phyloP scores from a whole-genome alignment of 768 basidiomycete genomes.

The Asterophora parasitica region DNA sequence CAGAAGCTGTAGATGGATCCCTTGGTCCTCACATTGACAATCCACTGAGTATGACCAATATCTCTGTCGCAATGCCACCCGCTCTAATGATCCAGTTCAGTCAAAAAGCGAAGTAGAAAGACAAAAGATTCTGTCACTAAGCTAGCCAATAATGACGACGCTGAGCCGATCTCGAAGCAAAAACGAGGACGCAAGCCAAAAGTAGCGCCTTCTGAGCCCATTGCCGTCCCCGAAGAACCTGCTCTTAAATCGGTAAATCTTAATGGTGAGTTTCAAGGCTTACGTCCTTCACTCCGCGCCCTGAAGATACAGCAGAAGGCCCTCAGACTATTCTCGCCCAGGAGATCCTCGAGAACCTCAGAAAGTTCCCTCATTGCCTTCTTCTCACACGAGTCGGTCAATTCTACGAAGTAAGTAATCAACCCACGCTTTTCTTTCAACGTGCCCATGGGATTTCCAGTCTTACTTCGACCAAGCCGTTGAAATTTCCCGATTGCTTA shows the following conservation, averaged over 20 bases:
- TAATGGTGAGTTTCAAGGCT: conserved; percentile 1
- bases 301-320: conserved; percentile 3
- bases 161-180: background rate
- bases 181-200: conserved; percentile 9
- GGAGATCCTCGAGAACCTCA: conserved; percentile 67
- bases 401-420: conserved; percentile 78
- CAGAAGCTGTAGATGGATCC: background rate
- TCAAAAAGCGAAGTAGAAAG: conserved; percentile 8
- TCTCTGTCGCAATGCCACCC: background rate
- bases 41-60: background rate
- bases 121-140: background rate
- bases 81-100: background rate
- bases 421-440: conserved; percentile 1
- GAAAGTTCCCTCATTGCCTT: conserved; percentile 81
- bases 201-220: background rate
- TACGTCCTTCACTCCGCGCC: background rate
- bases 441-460: conserved; percentile 24
- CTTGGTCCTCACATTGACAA: background rate
- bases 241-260: background rate
- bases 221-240: background rate
- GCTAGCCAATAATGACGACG: background rate
- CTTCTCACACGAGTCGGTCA: conserved; percentile 90
- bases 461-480: conserved; percentile 92
- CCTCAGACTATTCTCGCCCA: conserved; percentile 52
- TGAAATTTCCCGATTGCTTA: conserved; percentile 69